These are phyloP conservation scores for Elymus sibiricus DNA, from an alignment of 176 grass and related monocot genomes.

Conservation along the genomic window DNA sequence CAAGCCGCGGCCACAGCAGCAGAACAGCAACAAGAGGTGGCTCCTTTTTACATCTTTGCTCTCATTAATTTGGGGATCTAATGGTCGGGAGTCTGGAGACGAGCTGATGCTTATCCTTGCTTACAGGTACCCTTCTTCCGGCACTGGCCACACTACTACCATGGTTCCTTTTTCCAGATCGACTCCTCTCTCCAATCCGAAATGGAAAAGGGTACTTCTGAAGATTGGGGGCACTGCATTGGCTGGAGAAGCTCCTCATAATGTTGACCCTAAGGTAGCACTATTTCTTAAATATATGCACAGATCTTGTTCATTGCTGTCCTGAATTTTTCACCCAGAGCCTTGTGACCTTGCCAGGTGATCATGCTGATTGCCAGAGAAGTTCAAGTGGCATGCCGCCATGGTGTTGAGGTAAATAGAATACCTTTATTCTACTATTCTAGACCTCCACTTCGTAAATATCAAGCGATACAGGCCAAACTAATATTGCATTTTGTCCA, in stretches of 20 bases:
- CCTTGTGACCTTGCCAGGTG: constrained; percentile 42
- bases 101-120: not conserved
- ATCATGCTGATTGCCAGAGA: constrained; percentile 93
- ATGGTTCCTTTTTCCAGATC: constrained; percentile 29
- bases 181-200: constrained; percentile 45
- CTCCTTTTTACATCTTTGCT: constrained; percentile 3
- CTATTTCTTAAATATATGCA: not conserved
- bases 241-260: constrained; percentile 50
- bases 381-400: constrained; percentile 72
- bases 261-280: constrained; percentile 90
- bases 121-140: constrained; percentile 48
- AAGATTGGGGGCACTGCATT: constrained; percentile 74
- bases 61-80: constrained; percentile 13
- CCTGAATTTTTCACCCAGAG: constrained; percentile 1
- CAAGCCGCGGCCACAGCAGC: constrained; percentile 39
- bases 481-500: constrained; percentile 19
- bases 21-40: constrained; percentile 52
- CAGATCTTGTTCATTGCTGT: not conserved
- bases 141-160: constrained; percentile 17
- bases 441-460: not conserved
- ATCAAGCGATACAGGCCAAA: not conserved
- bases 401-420: constrained; percentile 67
- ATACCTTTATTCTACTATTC: not conserved
- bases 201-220: constrained; percentile 88
- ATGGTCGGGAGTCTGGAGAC: not conserved